Percentiles rank a stretch among this genome's conserved stretches.
Evolutionary conservation across 257 asterid species (phyloP).

Genomic region (Linderniella brevidens): DNA sequence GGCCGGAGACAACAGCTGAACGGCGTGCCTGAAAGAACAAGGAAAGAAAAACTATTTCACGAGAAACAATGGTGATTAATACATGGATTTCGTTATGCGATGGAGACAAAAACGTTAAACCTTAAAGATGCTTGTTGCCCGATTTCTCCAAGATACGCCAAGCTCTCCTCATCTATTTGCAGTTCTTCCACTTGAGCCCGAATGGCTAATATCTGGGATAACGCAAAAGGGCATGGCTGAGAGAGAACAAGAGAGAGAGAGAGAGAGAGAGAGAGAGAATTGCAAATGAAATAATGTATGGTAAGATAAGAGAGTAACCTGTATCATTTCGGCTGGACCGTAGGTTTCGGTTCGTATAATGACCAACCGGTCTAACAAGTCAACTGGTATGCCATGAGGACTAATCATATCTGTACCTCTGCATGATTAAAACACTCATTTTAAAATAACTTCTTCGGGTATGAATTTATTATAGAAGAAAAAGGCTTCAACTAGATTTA

Average conservation of each 20-base stretch:
- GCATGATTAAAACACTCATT: slow-evolving; percentile 10
- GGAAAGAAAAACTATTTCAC: background rate
- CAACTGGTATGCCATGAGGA: slow-evolving; percentile 96
- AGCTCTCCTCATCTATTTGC: slow-evolving; percentile 71
- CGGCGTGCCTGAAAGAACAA: slow-evolving; percentile 47
- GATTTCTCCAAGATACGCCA: slow-evolving; percentile 82
- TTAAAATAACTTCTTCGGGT: too few species aligned
- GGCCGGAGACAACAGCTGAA: slow-evolving; percentile 78
- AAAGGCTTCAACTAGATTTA: too few species aligned
- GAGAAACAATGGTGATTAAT: background rate
- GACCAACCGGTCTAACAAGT: slow-evolving; percentile 75
- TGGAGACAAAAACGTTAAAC: slow-evolving; percentile 13
- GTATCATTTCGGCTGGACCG: slow-evolving; percentile 97
- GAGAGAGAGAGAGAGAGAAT: too few species aligned
- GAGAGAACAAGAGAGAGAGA: too few species aligned
- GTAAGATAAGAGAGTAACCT: slow-evolving; percentile 25
- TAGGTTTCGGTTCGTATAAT: slow-evolving; percentile 87
- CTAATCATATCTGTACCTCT: slow-evolving; percentile 95
- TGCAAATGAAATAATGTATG: slow-evolving; percentile 2
- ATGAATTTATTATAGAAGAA: too few species aligned
- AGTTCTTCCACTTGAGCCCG: slow-evolving; percentile 92
- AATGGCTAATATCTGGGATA: slow-evolving; percentile 62
- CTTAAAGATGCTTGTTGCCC: slow-evolving; percentile 80
- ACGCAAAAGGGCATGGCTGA: slow-evolving; percentile 3
- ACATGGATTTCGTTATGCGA: background rate